These are phyloP conservation scores for Ustilago curta DNA, from an alignment of 1,284 basidiomycete species.

Conservation along the genomic window DNA sequence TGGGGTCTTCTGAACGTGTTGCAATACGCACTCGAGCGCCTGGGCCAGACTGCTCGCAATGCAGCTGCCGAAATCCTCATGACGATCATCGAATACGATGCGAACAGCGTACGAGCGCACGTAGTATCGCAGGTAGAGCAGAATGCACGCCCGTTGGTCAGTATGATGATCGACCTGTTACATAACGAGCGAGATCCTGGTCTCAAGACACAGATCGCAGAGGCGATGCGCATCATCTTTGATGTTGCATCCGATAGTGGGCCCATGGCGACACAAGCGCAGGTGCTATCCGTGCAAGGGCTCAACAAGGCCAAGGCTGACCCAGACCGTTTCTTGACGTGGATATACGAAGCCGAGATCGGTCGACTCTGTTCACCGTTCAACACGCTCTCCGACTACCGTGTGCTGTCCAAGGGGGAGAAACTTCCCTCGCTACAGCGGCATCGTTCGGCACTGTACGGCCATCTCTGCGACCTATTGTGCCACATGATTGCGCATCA, in stretches of 20 bases:
- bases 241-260: slow-evolving; percentile 72
- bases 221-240: slow-evolving; percentile 86
- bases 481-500: slow-evolving; percentile 90
- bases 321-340: slow-evolving; percentile 88
- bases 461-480: slow-evolving; percentile 80
- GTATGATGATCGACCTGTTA: slow-evolving; percentile 76
- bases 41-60: slow-evolving; percentile 75
- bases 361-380: slow-evolving; percentile 83
- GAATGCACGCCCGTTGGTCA: slow-evolving; percentile 45
- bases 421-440: slow-evolving; percentile 33
- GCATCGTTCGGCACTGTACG: slow-evolving; percentile 61
- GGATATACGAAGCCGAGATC: slow-evolving; percentile 86
- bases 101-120: slow-evolving; percentile 85
- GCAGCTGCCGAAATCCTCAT: slow-evolving; percentile 89
- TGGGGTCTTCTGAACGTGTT: slow-evolving; percentile 88
- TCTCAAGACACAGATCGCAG: slow-evolving; percentile 88
- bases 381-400: slow-evolving; percentile 79
- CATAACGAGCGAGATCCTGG: slow-evolving; percentile 80
- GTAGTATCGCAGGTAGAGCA: slow-evolving; percentile 81
- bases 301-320: slow-evolving; percentile 77
- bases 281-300: slow-evolving; percentile 61
- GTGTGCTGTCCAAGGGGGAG: slow-evolving; percentile 38
- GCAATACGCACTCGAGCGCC: slow-evolving; percentile 77
- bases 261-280: slow-evolving; percentile 69
- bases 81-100: slow-evolving; percentile 89